phyloP scores from a whole-genome alignment of 202 grass and related monocot genomes.

The Schoenoplectus triqueter region DNA sequence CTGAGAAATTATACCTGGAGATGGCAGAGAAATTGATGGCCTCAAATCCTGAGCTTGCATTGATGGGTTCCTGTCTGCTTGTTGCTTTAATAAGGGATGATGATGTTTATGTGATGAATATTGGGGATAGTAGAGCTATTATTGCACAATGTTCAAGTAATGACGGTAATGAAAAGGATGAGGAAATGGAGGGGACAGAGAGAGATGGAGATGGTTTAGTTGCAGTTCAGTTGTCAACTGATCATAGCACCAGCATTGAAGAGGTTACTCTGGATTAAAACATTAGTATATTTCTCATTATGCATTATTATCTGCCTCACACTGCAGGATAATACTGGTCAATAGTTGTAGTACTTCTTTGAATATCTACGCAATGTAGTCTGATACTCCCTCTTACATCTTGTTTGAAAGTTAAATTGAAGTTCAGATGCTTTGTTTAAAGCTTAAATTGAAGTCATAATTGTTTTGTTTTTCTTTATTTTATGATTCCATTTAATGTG shows the following conservation, averaged over 20 bases:
- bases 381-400: background rate
- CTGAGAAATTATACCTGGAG: slow-evolving; percentile 72
- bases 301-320: slow-evolving; percentile 23
- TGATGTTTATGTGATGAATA: slow-evolving; percentile 95
- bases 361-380: background rate
- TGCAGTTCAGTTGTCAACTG: slow-evolving; percentile 77
- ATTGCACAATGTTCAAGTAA: slow-evolving; percentile 57
- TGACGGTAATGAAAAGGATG: slow-evolving; percentile 41
- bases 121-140: slow-evolving; percentile 85
- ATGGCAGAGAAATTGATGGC: slow-evolving; percentile 75
- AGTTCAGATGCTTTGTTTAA: slow-evolving; percentile 12
- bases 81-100: slow-evolving; percentile 79
- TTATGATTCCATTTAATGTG: slow-evolving; percentile 28
- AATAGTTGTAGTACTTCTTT: background rate
- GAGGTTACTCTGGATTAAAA: slow-evolving; percentile 55
- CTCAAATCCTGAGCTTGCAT: slow-evolving; percentile 76
- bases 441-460: background rate
- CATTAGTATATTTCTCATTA: background rate
- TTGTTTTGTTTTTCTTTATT: slow-evolving; percentile 16
- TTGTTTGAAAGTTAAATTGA: background rate
- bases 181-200: slow-evolving; percentile 54
- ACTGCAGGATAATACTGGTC: slow-evolving; percentile 27
- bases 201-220: slow-evolving; percentile 46
- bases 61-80: slow-evolving; percentile 85
- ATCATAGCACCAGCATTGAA: slow-evolving; percentile 82